Evolutionary conservation across 148 eudicot species (phyloP), one percentile per base, ranked within the genome.

Genomic region (Polygonum aviculare): DNA sequence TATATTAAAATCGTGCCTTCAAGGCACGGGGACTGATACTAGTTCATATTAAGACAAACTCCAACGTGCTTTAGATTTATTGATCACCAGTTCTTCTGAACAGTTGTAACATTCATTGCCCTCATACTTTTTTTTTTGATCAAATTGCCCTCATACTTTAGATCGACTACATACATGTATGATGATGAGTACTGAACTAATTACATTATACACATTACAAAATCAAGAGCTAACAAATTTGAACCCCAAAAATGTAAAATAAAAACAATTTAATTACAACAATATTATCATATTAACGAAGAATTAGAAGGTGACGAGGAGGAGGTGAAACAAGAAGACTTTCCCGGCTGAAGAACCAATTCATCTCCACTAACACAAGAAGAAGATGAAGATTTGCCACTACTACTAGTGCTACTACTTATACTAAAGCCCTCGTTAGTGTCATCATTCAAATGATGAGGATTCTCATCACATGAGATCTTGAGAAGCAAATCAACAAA

Each of bases 401-500:
- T 59, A 26, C 67, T 59, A 8, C 35, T 26, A 6, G 62, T n/a
- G 19, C 31, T 55, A 8, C 8, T 18, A 19, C 62, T 21, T 5
- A 6, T 15, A 52, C 18, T 52, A 52, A 3, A 7, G 10, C 12
- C 19, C 11, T 21, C 7, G 22, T 18, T 52, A 14, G 1, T 41
- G n/a, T n/a, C 31, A 44, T 44, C 47, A 44, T 44, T 44, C 47
- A 44, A 44, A 6, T 44, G 47, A 44, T 44, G 2, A 44, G 47
- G 9, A 44, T 16, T 52, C 19, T 52, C 59, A 52, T 52, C 59
- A 52, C 5, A 18, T 52, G 74, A 72, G 36, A 72, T 4, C 12
- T 72, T 72, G 12, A 72, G 49, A 0, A 72, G 52, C 74, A 72
- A 72, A 72, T 72, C 74, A 21, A 72, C 74, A 41, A 72, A 72